Evolutionary conservation across 1,284 basidiomycete species (phyloP).

Genomic region (Moesziomyces sp.): DNA sequence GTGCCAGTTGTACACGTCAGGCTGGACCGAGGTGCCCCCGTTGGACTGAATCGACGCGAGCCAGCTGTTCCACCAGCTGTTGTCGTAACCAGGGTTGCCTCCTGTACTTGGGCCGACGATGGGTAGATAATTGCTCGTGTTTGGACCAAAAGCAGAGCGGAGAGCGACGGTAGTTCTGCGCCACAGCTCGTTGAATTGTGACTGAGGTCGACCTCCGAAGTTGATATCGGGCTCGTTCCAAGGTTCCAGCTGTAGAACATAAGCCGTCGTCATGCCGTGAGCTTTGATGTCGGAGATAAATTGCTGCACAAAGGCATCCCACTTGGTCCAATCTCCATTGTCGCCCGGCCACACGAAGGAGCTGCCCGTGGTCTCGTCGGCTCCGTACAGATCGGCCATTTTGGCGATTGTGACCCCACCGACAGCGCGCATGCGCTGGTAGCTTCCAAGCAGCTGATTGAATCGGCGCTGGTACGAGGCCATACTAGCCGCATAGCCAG

Average conservation of each 20-base stretch:
- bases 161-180: slow-evolving; percentile 13
- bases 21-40: slow-evolving; percentile 11
- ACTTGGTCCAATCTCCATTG: slow-evolving; percentile 27
- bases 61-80: slow-evolving; percentile 26
- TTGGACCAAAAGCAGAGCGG: slow-evolving; percentile 9
- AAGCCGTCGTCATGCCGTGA: slow-evolving; percentile 13
- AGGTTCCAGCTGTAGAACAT: slow-evolving; percentile 17
- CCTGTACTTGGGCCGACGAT: slow-evolving; percentile 18
- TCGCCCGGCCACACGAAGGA: slow-evolving; percentile 20
- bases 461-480: slow-evolving; percentile 14
- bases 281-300: slow-evolving; percentile 17
- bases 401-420: slow-evolving; percentile 22
- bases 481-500: slow-evolving; percentile 18
- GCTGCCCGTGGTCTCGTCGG: slow-evolving; percentile 12
- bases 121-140: slow-evolving; percentile 6
- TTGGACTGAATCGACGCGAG: slow-evolving; percentile 18
- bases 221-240: slow-evolving; percentile 28
- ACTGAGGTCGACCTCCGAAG: slow-evolving; percentile 13
- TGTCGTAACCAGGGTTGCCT: slow-evolving; percentile 13
- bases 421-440: slow-evolving; percentile 15
- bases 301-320: slow-evolving; percentile 25
- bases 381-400: slow-evolving; percentile 25
- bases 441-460: slow-evolving; percentile 9
- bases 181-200: slow-evolving; percentile 21
- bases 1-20: slow-evolving; percentile 29